phyloP scores from a whole-genome alignment of 148 eudicot genomes.

The Nepenthes gracilis region DNA sequence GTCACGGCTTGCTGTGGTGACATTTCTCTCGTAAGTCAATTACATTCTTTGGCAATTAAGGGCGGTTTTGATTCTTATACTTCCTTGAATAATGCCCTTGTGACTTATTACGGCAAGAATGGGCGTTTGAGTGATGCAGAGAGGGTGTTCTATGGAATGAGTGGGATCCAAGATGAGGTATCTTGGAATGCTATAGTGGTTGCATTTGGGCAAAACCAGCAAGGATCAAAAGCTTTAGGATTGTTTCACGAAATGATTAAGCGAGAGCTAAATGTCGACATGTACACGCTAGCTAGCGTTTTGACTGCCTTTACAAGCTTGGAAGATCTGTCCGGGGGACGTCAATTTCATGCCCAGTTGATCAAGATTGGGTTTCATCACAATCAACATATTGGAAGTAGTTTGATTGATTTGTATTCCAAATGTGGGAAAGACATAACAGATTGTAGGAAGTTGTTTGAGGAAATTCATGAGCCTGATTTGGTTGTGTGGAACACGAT shows the following conservation, averaged over 20 bases:
- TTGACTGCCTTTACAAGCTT: slow-evolving; percentile 67
- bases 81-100: slow-evolving; percentile 55
- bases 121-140: slow-evolving; percentile 46
- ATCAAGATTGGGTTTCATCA: slow-evolving; percentile 55
- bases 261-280: slow-evolving; percentile 38
- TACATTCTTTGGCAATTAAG: slow-evolving; percentile 41
- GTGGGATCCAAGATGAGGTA: slow-evolving; percentile 52
- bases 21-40: slow-evolving; percentile 22
- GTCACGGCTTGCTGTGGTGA: slow-evolving; percentile 39
- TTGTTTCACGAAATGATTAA: slow-evolving; percentile 57
- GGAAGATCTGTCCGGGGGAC: slow-evolving; percentile 52
- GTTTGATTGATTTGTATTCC: slow-evolving; percentile 64
- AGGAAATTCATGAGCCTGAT: slow-evolving; percentile 55
- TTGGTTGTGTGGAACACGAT: slow-evolving; percentile 78
- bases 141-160: slow-evolving; percentile 35
- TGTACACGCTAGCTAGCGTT: slow-evolving; percentile 80
- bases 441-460: slow-evolving; percentile 40
- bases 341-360: slow-evolving; percentile 62
- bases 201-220: slow-evolving; percentile 46
- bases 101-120: slow-evolving; percentile 48
- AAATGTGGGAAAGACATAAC: slow-evolving; percentile 42
- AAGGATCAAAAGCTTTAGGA: slow-evolving; percentile 44
- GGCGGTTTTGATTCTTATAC: slow-evolving; percentile 57
- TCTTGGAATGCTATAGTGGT: slow-evolving; percentile 88
- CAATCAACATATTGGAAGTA: slow-evolving; percentile 65